Base-by-base conservation (phyloP, 257 asterid genomes). In the Gardenia jasminoides region DNA sequence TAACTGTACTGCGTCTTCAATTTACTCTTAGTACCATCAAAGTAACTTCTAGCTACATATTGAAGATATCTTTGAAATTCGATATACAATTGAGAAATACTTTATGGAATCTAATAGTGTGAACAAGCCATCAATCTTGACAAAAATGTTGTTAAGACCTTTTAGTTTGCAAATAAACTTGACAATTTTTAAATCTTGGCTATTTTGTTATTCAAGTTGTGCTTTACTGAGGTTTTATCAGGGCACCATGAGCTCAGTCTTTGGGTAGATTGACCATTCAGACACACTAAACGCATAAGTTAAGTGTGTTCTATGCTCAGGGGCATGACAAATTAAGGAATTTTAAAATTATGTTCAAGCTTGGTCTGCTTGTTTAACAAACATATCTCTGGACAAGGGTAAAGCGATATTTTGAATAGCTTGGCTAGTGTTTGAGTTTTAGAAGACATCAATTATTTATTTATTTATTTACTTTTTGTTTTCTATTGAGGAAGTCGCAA, bases 1-100 rank as follows among this genome's bases (percentile, higher is more conserved):
- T 92, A 83, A 84, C 78, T 64, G 48, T 39, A 76, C 76, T 81
- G 56, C 36, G n/a, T 31, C 79, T 62, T 74, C 44, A 72, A 62
- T 47, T 56, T 26, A 64, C 58, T 62, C 39, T 31, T 56, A n/a
- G 36, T 33, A 44, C 31, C 65, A 12, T 74, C 31, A 74, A 74
- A 56, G 3, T 4, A 69, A 67, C 12, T 69, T 10, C 31, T 20
- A 11, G 36, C 28, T 70, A 5, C 24, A 24, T 70, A 16, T 43
- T 22, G 41, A 20, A 36, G 10, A 33, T 7, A 16, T 2, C 3
- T 69, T 69, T 41, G 15, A 67, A 64, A 15, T 64, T 31, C 41
- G 28, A 67, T 19, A 36, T 39, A 39, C 16, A 28, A 1, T 15
- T 6, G 20, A 69, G 41, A 69, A 46, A 39, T 39, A 7, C 52